Evolutionary conservation across 2,329 filamentous ascomycete species (phyloP), one percentile per base, ranked within the genome.

Genomic region (Clarireedia monteithiana): DNA sequence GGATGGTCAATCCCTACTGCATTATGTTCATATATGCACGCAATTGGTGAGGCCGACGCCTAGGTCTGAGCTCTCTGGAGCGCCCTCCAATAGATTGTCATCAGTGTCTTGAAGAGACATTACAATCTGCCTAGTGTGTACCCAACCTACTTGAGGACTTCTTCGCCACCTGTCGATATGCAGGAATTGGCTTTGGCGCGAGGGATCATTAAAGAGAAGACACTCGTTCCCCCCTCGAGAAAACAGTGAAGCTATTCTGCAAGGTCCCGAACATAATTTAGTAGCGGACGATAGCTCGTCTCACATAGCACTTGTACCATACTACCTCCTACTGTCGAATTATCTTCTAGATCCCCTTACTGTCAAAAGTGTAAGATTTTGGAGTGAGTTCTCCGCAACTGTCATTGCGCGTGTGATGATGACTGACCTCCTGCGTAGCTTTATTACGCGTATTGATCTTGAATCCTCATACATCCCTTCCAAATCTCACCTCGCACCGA

Each of bases 91-190:
- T 52, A 56, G 42, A 52, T 44, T 39, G 44, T 52, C 9, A 39
- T 30, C 23, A 52, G 40, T 53, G 49, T 57, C 49, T 59, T 53
- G 42, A 56, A 40, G 15, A 45, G 57, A 60, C 51, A 53, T 57
- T 57, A 53, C 55, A 63, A 63, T 58, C 51, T 58, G 53, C 45
- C 48, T 58, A 58, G 59, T 53, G 53, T 56, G 58, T 58, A 61
- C 58, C 58, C 50, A 61, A 60, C 58, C 58, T 56, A 51, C 58
- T 62, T 58, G 42, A 60, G 52, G 48, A 57, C 45, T 58, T 56
- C 40, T 50, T 49, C 20, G 55, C 55, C 50, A 48, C 54, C 50
- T 23, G 39, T 57, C 24, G 50, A 53, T 46, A 57, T 57, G 55
- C 45, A 47, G 24, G 38, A 39, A n/a, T 48, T 26, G 50, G 34